Evolutionary conservation across 306 rosid species (phyloP).

Genomic region (Trifolium dubium): DNA sequence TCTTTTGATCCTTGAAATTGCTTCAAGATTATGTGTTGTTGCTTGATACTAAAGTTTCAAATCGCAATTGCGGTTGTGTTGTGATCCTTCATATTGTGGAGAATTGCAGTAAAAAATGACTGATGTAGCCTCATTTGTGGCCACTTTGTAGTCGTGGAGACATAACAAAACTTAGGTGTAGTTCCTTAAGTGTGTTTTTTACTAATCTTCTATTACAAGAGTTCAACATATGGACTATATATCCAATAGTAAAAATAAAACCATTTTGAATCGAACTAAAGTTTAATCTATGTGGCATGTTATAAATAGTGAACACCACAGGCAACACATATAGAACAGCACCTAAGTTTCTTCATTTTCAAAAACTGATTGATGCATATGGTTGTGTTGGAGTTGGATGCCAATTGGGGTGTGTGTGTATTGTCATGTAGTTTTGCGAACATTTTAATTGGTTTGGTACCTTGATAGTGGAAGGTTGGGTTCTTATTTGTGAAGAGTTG

Average conservation of each 20-base stretch:
- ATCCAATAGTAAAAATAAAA: neutral
- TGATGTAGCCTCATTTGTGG: neutral
- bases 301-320: neutral
- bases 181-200: neutral
- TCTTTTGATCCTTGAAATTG: neutral
- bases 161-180: neutral
- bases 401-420: neutral
- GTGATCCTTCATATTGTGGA: neutral
- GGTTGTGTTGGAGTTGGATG: slow-evolving; percentile 26
- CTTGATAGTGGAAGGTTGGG: neutral
- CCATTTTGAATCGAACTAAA: neutral
- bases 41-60: neutral
- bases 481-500: slow-evolving; percentile 13
- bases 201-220: too few species aligned
- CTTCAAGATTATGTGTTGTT: slow-evolving; percentile 2
- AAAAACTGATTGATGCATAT: neutral
- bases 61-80: neutral
- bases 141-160: neutral
- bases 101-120: neutral
- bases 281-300: neutral
- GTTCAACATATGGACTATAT: neutral
- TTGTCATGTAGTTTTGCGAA: neutral
- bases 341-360: neutral
- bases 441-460: slow-evolving; percentile 2
- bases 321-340: neutral